These are phyloP conservation scores for Pseudogymnoascus sp. DNA, from an alignment of 2,329 filamentous ascomycete species.

Conservation along the genomic window DNA sequence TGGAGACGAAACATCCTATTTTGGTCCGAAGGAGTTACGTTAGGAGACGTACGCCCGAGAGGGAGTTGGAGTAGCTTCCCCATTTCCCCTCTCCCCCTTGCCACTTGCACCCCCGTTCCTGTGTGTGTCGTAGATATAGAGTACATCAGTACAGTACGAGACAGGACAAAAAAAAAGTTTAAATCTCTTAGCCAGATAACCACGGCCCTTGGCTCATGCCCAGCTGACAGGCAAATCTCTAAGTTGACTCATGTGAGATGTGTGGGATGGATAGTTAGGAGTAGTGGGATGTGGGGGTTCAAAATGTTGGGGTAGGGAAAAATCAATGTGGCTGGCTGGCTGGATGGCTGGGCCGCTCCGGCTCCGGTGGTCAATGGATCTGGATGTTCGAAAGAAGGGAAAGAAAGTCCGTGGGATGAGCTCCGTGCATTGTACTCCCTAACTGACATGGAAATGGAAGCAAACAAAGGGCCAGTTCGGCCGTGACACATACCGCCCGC, in stretches of 20 bases:
- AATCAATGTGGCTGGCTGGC: background rate
- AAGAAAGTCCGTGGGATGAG: background rate
- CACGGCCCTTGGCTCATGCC: background rate
- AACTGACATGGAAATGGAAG: background rate
- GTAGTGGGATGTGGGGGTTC: background rate
- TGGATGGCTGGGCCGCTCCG: background rate
- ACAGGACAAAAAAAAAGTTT: background rate
- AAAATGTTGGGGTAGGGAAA: background rate
- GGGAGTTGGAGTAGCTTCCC: background rate
- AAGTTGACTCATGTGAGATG: background rate
- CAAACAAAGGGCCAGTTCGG: background rate
- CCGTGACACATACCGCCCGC: slow-evolving; percentile 6
- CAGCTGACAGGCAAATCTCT: background rate
- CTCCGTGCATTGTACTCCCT: too few relatives aligned
- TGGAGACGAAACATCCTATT: background rate
- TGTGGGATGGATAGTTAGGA: background rate
- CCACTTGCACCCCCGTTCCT: too few relatives aligned
- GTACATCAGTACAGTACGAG: background rate
- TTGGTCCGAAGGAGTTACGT: background rate
- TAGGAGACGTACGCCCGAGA: background rate
- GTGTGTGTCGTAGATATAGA: background rate
- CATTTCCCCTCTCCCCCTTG: background rate
- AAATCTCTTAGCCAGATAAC: background rate
- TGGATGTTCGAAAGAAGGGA: background rate
- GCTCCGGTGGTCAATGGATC: background rate